Percentiles rank a stretch among this genome's conserved stretches.
Conservation (phyloP, 805 yeast species). For the Yarrowia sp. region DNA sequence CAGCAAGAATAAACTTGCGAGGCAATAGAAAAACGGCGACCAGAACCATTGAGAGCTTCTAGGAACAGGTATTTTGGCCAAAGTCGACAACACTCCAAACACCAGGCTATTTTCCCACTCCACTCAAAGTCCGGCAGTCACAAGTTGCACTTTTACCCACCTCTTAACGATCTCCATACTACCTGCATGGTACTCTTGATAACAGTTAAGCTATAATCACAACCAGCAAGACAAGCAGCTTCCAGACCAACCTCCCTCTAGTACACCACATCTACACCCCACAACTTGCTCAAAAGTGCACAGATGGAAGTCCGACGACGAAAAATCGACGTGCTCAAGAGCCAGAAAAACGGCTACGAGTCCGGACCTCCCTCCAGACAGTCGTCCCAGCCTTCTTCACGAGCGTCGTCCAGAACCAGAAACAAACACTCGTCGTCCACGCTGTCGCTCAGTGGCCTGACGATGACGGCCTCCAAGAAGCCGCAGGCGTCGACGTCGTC, state of each 20-base stretch:
- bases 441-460: slow-evolving; percentile 17
- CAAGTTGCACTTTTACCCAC: background rate
- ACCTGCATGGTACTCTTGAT: slow-evolving; percentile 32
- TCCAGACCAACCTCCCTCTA: too few relatives aligned
- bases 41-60: too few relatives aligned
- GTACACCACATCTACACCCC: background rate
- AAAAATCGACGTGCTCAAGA: slow-evolving; percentile 34
- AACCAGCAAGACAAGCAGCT: background rate
- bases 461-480: background rate
- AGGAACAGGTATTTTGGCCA: too few relatives aligned
- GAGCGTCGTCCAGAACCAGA: slow-evolving; percentile 28
- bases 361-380: slow-evolving; percentile 28
- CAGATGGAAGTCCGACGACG: slow-evolving; percentile 27
- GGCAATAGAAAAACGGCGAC: background rate
- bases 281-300: background rate
- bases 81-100: too few relatives aligned
- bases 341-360: slow-evolving; percentile 36
- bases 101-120: too few relatives aligned
- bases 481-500: background rate
- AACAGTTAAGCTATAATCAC: slow-evolving; percentile 22
- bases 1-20: slow-evolving; percentile 22
- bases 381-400: slow-evolving; percentile 13
- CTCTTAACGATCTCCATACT: background rate
- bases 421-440: slow-evolving; percentile 29
- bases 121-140: background rate